Conservation (phyloP, 768 basidiomycete genomes). For the Phaffia australis region DNA sequence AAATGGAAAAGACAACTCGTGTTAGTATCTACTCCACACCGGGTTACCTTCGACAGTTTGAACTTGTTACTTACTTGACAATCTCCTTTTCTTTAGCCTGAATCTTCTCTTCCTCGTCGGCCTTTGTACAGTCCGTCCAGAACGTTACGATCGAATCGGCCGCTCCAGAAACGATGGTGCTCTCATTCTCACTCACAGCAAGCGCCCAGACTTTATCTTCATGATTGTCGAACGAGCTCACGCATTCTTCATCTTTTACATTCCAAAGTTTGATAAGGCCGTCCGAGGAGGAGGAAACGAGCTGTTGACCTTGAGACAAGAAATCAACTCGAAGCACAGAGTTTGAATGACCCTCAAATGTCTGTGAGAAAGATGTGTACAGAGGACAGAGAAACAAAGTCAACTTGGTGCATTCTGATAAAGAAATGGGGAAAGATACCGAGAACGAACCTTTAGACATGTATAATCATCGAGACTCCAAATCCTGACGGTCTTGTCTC, state of each 20-base stretch:
- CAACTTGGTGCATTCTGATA: not conserved
- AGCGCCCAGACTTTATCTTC: slow-evolving; percentile 99
- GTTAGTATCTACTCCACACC: not conserved
- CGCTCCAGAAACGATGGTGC: slow-evolving; percentile 78
- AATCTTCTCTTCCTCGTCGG: slow-evolving; percentile 64
- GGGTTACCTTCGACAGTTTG: not conserved
- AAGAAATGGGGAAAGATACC: not conserved
- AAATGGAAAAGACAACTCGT: not conserved
- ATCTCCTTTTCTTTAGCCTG: slow-evolving; percentile 60
- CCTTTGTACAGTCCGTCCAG: slow-evolving; percentile 90
- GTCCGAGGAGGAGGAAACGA: slow-evolving; percentile 84
- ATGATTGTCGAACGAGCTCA: slow-evolving; percentile 85
- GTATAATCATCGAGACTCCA: slow-evolving; percentile 92
- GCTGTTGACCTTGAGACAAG: slow-evolving; percentile 65
- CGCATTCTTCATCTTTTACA: slow-evolving; percentile 74
- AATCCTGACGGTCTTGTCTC: slow-evolving; percentile 84
- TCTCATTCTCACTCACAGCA: slow-evolving; percentile 67
- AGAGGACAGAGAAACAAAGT: not conserved
- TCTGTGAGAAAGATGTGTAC: slow-evolving; percentile 43
- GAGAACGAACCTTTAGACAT: slow-evolving; percentile 52
- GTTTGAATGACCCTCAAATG: slow-evolving; percentile 96
- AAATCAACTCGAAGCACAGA: slow-evolving; percentile 91
- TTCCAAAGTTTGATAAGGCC: slow-evolving; percentile 96
- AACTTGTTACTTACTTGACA: slow-evolving; percentile 53
- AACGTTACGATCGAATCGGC: slow-evolving; percentile 94